Percentiles rank a stretch among this genome's conserved stretches.
Conservation (phyloP, 768 basidiomycete genomes). For the Sarcodon aspratus region DNA sequence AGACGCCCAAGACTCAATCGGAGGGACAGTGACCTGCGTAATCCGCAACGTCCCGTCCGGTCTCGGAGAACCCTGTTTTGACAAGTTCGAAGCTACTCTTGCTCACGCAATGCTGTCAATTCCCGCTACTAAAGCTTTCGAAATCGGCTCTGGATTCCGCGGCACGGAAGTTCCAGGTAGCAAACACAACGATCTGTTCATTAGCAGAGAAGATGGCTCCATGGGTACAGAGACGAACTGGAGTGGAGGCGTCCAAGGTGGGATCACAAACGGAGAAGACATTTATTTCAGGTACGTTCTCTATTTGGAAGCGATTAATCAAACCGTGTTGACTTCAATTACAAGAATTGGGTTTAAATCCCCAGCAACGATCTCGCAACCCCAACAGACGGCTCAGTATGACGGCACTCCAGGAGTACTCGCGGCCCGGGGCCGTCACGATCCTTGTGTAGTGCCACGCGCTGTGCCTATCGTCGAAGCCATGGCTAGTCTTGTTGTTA, state of each 20-base stretch:
- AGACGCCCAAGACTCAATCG: conserved; percentile 85
- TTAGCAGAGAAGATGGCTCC: conserved; percentile 48
- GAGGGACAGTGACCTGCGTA: conserved; percentile 96
- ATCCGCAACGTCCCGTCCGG: conserved; percentile 86
- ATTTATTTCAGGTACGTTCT: conserved; percentile 84
- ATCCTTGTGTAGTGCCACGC: conserved; percentile 94
- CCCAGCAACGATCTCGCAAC: conserved; percentile 93
- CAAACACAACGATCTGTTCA: conserved; percentile 87
- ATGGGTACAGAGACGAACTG: conserved; percentile 86
- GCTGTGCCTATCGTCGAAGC: conserved; percentile 97
- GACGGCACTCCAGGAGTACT: conserved; percentile 83
- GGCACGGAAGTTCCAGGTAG: conserved; percentile 91
- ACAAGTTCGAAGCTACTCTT: conserved; percentile 94
- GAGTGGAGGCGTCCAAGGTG: conserved; percentile 97
- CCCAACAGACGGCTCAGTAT: conserved; percentile 86
- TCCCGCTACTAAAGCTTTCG: conserved; percentile 96
- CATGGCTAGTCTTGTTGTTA: conserved; percentile 92
- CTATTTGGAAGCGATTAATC: too few relatives aligned
- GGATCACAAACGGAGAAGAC: conserved; percentile 94
- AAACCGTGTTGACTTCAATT: too few relatives aligned
- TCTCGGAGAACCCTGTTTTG: conserved; percentile 94
- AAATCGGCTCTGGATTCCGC: conserved; percentile 93
- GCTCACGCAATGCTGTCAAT: conserved; percentile 99
- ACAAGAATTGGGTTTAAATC: conserved; percentile 92
- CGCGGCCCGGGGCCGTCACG: conserved; percentile 89